A percentile compares a stretch with the other conserved stretches of the same genome.
phyloP scores from a whole-genome alignment of 345 rosid species.

The Aquilaria sinensis region DNA sequence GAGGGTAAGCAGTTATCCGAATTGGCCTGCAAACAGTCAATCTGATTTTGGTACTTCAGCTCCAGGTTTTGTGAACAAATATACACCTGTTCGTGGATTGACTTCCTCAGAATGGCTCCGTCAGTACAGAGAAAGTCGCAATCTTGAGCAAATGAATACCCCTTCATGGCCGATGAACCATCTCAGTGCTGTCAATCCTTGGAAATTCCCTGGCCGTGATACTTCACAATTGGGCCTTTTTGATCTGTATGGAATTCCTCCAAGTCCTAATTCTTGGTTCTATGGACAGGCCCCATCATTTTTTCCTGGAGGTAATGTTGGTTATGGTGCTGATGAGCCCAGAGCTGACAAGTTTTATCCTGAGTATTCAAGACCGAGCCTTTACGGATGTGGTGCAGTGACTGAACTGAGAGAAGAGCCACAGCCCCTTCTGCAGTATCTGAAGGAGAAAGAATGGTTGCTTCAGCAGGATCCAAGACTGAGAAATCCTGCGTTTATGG shows the following conservation, averaged over 20 bases:
- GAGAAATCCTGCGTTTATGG: constrained; percentile 50
- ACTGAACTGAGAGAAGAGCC: constrained; percentile 40
- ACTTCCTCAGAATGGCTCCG: constrained; percentile 96
- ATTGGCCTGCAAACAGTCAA: constrained; percentile 26
- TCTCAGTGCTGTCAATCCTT: constrained; percentile 29
- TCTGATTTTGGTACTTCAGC: constrained; percentile 21
- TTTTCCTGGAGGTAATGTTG: constrained; percentile 21
- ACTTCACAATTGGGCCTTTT: constrained; percentile 36
- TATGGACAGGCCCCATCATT: constrained; percentile 20
- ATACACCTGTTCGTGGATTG: constrained; percentile 35
- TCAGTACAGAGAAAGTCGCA: constrained; percentile 69
- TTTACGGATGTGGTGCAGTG: constrained; percentile 35
- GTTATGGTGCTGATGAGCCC: constrained; percentile 25
- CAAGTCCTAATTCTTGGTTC: constrained; percentile 25
- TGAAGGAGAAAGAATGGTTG: constrained; percentile 72
- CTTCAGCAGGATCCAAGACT: constrained; percentile 50
- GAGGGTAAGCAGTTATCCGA: constrained; percentile 26
- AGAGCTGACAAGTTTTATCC: constrained; percentile 34
- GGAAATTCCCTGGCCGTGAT: constrained; percentile 25
- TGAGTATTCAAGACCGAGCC: constrained; percentile 41
- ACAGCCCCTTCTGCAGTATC: constrained; percentile 59
- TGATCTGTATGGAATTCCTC: constrained; percentile 47
- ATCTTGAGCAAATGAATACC: constrained; percentile 30
- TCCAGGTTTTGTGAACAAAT: constrained; percentile 35
- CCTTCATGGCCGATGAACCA: constrained; percentile 27